phyloP scores from a whole-genome alignment of 2,329 filamentous ascomycete genomes.

The Fusarium oligoseptatum region DNA sequence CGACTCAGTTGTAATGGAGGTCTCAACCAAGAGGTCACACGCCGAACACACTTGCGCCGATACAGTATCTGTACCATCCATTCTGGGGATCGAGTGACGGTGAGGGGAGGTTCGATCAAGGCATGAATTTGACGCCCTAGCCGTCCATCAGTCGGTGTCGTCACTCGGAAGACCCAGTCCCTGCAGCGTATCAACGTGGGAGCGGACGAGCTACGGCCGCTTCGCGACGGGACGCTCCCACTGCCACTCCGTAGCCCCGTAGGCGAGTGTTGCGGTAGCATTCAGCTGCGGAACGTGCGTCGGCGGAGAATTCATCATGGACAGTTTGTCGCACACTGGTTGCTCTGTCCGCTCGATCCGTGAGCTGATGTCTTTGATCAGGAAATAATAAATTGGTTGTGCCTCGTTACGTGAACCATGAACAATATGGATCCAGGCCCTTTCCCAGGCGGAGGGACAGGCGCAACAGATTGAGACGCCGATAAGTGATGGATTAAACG shows the following conservation, averaged over 20 bases:
- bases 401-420: not conserved
- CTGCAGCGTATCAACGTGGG: conserved; percentile 39
- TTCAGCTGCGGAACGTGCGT: conserved; percentile 23
- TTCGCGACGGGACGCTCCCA: conserved; percentile 37
- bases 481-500: conserved; percentile 20
- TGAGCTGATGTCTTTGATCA: not conserved
- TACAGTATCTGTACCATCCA: conserved; percentile 5
- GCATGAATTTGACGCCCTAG: conserved; percentile 15
- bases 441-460: conserved; percentile 17
- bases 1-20: conserved; percentile 23
- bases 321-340: not conserved
- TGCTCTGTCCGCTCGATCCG: conserved; percentile 7
- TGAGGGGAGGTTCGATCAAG: conserved; percentile 5
- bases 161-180: conserved; percentile 22
- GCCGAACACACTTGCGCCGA: conserved; percentile 7
- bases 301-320: conserved; percentile 28
- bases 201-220: conserved; percentile 28
- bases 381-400: not conserved
- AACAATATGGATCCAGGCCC: conserved; percentile 16
- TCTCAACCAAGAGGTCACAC: conserved; percentile 25
- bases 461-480: conserved; percentile 14
- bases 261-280: conserved; percentile 19
- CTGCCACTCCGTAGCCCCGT: conserved; percentile 23
- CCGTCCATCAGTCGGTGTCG: conserved; percentile 14
- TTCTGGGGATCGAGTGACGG: not conserved